Evolutionary conservation across 495 filamentous ascomycete species (phyloP), one percentile per base, ranked within the genome.

Genomic region (Durotheca rogersii): DNA sequence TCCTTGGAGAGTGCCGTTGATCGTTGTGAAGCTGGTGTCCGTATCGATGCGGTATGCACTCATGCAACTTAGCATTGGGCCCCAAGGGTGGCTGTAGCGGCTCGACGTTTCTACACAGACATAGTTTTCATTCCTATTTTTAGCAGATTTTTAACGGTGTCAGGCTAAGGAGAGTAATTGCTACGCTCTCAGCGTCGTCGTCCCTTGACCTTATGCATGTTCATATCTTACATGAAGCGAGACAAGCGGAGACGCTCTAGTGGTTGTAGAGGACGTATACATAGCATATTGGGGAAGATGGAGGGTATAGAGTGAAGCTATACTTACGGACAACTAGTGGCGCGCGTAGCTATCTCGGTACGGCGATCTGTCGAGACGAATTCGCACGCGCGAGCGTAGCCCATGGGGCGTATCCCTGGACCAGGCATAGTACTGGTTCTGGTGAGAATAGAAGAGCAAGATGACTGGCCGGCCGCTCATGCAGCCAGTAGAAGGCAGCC

Each of bases 251-350:
- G n/a, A n/a, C n/a, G n/a, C n/a, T n/a, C n/a, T n/a, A n/a, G n/a
- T n/a, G n/a, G n/a, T n/a, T n/a, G n/a, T n/a, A n/a, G n/a, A n/a
- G n/a, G n/a, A n/a, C n/a, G n/a, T n/a, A n/a, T n/a, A n/a, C n/a
- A n/a, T n/a, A n/a, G n/a, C n/a, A n/a, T n/a, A n/a, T n/a, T n/a
- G n/a, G n/a, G n/a, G n/a, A n/a, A n/a, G n/a, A n/a, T n/a, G n/a
- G n/a, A n/a, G n/a, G n/a, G n/a, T n/a, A n/a, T n/a, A n/a, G n/a
- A n/a, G n/a, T n/a, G n/a, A n/a, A n/a, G n/a, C 9, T 7, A 15
- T 33, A 54, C 56, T 54, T 60, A 60, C 56, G 63, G 63, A 60
- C 63, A 66, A 36, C 63, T 64, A 17, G 58, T 65, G 12, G 53
- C 57, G n/a, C 40, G 33, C 12, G 63, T 66, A 15, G 42, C 53